Evolutionary conservation across 176 grass and related monocot genomes (phyloP), one percentile per base, ranked within the genome.

Genomic region (Aechmea fasciata): DNA sequence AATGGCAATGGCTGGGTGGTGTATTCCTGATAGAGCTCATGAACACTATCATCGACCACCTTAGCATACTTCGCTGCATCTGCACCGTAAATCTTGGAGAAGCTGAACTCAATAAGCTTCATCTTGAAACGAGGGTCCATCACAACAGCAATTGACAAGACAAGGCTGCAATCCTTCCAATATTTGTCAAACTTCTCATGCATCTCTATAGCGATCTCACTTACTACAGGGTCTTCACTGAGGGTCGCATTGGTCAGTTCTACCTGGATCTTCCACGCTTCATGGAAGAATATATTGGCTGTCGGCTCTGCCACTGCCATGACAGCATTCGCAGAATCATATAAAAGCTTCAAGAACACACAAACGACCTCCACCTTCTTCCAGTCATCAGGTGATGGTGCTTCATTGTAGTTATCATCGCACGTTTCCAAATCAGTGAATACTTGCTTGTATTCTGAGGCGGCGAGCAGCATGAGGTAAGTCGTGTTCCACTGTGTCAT

Each of bases 51-150:
- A 72, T 77, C 79, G 29, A 90, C 87, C 67, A 85, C 82, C 76
- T 90, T 90, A 25, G 87, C 66, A 85, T 96, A 85, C 69, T 81
- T 87, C 8, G 52, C 48, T 41, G 87, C 81, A 69, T 90, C 91
- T 29, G 61, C 70, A 14, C 91, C 82, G 52, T 96, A 90, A 61
- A 96, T 96, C 77, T 96, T 96, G n/a, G 87, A 85, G 70, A 87
- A 90, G 70, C 91, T 96, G 51, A 90, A 96, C 48, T 96, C 91
- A 23, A 96, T 70, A 47, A 96, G 87, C 79, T 96, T 96, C 87
- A 96, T 83, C 73, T 96, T 96, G 84, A 96, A 96, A 47, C 91
- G 91, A 57, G 91, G 91, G 63, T 96, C 91, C 87, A 96, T 96
- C 19, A 87, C 87, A 47, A 90, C 91, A 64, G 87, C 91, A 75